Base-by-base conservation (phyloP, 805 yeast species). In the Peterozyma toletana region DNA sequence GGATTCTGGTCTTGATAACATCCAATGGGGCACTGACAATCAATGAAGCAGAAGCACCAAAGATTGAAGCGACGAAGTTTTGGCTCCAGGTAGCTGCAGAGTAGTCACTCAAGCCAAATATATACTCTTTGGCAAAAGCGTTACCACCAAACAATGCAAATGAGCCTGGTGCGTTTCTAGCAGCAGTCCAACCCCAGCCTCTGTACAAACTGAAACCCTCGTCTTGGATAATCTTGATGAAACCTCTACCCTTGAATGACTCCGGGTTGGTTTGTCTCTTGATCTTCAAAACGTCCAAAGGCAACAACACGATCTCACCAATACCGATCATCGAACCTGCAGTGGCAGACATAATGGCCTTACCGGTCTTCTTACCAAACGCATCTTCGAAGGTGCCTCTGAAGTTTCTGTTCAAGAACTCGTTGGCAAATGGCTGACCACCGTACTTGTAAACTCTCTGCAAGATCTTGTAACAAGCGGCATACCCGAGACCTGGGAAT, bases 111-210 rank as follows among this genome's bases (percentile, higher is more conserved):
- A 93, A 75, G 13, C 90, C 90, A 55, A 88, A 80, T 48, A 93
- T 78, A 70, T 87, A 93, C 69, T 93, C 99, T 70, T 93, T 93
- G 49, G 99, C 98, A 62, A 93, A 93, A 13, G 99, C 96, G 60
- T 91, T 89, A 68, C 98, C 99, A 54, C 99, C 99, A 55, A 93
- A 93, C 46, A 93, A 73, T 14, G 98, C 96, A 60, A 93, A 93
- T 2, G 96, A 88, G 48, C 99, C 99, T 34, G 99, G 99, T 2
- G 98, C 97, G 63, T 93, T 93, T 78, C 99, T 84, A 37, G 99
- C 99, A 54, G 95, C 95, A 48, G 99, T 93, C 99, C 99, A 93
- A 47, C 97, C 98, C 96, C 97, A 90, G 53, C 99, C 99, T 63
- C 96, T 77, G 71, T 93, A 93, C 54, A 93, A 73, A 18, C 93